Conservation (phyloP, 805 yeast genomes). For the Teunomyces funiuensis region DNA sequence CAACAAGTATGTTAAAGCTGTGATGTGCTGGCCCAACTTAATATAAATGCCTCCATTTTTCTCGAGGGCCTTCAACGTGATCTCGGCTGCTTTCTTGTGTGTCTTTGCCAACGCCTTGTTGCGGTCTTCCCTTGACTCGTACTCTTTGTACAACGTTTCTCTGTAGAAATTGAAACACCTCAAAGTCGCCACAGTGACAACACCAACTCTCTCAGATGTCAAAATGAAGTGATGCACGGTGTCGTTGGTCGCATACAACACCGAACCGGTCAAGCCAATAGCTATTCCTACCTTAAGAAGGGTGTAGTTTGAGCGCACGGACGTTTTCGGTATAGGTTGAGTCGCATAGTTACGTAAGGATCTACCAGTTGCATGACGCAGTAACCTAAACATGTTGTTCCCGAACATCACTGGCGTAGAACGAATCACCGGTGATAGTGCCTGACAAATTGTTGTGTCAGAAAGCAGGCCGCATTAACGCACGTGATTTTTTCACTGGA, state of each 20-base stretch:
- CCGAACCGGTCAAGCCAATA: conserved; percentile 27
- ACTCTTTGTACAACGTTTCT: conserved; percentile 48
- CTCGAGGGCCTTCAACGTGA: conserved; percentile 78
- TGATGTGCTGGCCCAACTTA: conserved; percentile 90
- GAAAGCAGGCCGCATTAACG: no score
- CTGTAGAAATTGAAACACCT: conserved; percentile 75
- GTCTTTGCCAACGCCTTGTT: conserved; percentile 57
- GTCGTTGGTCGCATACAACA: conserved; percentile 39
- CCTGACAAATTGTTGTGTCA: background rate
- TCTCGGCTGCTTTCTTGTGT: conserved; percentile 72
- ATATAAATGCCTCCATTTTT: conserved; percentile 90
- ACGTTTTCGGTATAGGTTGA: background rate
- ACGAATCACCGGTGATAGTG: background rate
- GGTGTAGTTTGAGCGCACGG: conserved; percentile 6
- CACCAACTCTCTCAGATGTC: conserved; percentile 52
- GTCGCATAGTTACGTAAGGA: background rate
- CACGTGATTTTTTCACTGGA: conserved; percentile 5
- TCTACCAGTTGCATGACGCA: background rate
- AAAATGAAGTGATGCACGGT: conserved; percentile 32
- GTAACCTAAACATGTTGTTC: conserved; percentile 1
- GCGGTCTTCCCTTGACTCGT: conserved; percentile 44
- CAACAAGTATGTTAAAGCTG: conserved; percentile 86
- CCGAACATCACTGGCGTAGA: conserved; percentile 1
- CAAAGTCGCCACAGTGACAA: conserved; percentile 66
- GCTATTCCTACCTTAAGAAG: conserved; percentile 26